These are phyloP conservation scores for Phaffomyces antillensis DNA, from an alignment of 805 yeast species.

Conservation along the genomic window DNA sequence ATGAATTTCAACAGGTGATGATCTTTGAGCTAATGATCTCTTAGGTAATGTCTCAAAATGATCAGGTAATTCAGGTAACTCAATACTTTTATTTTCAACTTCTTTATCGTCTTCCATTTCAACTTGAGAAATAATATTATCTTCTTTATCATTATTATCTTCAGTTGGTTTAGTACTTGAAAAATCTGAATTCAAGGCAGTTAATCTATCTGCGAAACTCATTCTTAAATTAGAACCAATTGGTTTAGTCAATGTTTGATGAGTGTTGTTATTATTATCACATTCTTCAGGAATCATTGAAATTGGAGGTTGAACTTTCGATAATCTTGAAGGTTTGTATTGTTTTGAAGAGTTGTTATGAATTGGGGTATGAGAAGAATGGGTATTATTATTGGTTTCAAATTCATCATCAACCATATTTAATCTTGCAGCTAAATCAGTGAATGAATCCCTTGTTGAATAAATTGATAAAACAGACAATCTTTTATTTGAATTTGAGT, in stretches of 20 bases:
- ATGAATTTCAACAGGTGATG: conserved; percentile 26
- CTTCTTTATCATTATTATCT: conserved; percentile 2
- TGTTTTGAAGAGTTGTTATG: conserved; percentile 5
- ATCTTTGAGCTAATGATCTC: conserved; percentile 3
- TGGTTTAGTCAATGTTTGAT: conserved; percentile 1
- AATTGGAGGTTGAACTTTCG: conserved; percentile 5
- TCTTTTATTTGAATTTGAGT: conserved; percentile 57
- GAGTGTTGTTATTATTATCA: conserved; percentile 1
- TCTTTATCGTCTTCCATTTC: background rate
- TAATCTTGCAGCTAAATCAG: conserved; percentile 44
- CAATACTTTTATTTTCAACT: conserved; percentile 7
- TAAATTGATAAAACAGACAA: conserved; percentile 65
- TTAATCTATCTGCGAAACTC: conserved; percentile 34
- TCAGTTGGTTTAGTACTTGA: background rate
- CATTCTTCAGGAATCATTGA: conserved; percentile 18
- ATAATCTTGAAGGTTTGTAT: conserved; percentile 5
- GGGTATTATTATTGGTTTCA: background rate
- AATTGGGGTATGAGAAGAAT: too few relatives aligned
- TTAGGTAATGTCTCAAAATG: conserved; percentile 10
- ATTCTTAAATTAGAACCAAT: conserved; percentile 21
- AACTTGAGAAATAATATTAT: conserved; percentile 7
- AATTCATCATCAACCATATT: conserved; percentile 17
- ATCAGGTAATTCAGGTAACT: conserved; percentile 22
- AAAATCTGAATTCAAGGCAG: conserved; percentile 12
- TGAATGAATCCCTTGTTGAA: conserved; percentile 59